Evolutionary conservation across 164 flowering plant genomes (phyloP).

Genomic region (Sextonia rubra): DNA sequence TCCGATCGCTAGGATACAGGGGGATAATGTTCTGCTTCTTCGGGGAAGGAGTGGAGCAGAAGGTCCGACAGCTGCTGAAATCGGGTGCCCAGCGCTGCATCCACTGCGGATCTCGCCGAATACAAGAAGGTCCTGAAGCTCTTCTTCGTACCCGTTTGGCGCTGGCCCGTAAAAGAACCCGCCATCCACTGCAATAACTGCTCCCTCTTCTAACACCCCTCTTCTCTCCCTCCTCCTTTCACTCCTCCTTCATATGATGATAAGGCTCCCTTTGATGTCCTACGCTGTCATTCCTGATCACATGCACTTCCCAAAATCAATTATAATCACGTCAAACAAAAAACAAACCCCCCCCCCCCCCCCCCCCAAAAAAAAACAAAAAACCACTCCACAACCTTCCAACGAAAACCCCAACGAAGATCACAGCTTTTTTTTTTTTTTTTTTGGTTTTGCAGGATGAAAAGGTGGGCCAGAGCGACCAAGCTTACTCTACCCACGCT

Average conservation of each 20-base stretch:
- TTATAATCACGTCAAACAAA: no score
- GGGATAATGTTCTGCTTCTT: conserved; percentile 77
- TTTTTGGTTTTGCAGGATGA: no score
- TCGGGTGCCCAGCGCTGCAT: conserved; percentile 63
- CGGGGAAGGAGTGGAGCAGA: conserved; percentile 75
- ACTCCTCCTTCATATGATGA: conserved; percentile 15
- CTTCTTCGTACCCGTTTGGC: conserved; percentile 85
- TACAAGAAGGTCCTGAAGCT: conserved; percentile 77
- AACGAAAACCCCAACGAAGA: no score
- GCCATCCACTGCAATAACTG: conserved; percentile 56
- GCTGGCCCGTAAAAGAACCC: conserved; percentile 74
- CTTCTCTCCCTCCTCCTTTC: conserved; percentile 27
- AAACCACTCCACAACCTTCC: no score
- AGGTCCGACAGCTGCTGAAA: conserved; percentile 63
- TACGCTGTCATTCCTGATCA: conserved; percentile 57
- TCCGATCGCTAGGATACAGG: no score
- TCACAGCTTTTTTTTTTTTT: no score
- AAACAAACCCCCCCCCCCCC: no score
- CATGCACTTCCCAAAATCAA: no score
- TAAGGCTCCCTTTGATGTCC: conserved; percentile 36
- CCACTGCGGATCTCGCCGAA: conserved; percentile 69
- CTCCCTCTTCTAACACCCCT: conserved; percentile 51
- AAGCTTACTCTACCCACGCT: no score
- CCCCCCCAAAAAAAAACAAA: no score
- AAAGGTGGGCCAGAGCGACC: no score